A percentile compares a stretch with the other conserved stretches of the same genome.
Conservation (phyloP, 106 monocot genomes). For the Vanilla planifolia region DNA sequence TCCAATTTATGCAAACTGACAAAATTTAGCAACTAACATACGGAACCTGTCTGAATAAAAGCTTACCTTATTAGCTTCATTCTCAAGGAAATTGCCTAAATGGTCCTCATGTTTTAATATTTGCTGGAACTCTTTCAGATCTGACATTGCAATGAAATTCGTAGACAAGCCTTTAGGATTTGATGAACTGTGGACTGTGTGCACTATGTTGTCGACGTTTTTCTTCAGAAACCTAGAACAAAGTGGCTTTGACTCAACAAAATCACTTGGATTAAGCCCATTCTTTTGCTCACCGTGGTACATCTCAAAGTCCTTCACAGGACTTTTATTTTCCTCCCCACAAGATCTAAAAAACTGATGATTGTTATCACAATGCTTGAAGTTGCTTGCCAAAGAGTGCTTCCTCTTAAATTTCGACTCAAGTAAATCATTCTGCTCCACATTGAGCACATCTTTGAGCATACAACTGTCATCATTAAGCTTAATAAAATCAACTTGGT, state of each 20-base stretch:
- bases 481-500: background rate
- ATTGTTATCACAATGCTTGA: conserved; percentile 4
- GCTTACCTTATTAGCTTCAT: too few relatives aligned
- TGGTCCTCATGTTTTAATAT: background rate
- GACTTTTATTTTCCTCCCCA: conserved; percentile 13
- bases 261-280: background rate
- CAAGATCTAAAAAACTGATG: background rate
- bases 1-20: too few relatives aligned
- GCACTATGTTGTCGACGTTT: background rate
- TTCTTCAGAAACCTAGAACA: background rate
- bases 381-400: background rate
- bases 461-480: conserved; percentile 1
- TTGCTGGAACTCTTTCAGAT: conserved; percentile 5
- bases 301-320: conserved; percentile 13
- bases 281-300: background rate
- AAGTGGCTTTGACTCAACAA: conserved; percentile 7
- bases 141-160: conserved; percentile 7
- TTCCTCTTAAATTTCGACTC: conserved; percentile 3
- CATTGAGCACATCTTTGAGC: conserved; percentile 17
- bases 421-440: conserved; percentile 2
- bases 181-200: background rate
- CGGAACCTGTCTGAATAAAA: too few relatives aligned
- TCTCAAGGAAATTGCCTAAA: too few relatives aligned
- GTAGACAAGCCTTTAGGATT: background rate
- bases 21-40: too few relatives aligned